Conservation (phyloP, 108 stramenopile genomes). For the Hondaea fermentalgiana region DNA sequence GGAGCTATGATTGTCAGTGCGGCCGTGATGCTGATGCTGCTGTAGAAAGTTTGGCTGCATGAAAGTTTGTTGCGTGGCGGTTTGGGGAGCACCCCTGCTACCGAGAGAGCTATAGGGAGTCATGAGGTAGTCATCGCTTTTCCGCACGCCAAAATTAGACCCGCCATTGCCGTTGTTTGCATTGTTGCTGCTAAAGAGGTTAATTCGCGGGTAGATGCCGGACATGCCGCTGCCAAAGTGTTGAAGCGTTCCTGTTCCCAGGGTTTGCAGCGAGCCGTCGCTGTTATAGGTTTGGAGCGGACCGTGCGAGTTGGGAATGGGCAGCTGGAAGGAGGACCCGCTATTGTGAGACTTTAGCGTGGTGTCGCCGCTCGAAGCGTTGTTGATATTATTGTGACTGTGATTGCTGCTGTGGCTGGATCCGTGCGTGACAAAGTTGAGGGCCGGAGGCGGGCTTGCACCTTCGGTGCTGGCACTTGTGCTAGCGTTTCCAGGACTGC, state of each 20-base stretch:
- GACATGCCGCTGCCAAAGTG: neutral
- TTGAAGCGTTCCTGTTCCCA: neutral
- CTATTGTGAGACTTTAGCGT: neutral
- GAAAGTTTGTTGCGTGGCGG: neutral
- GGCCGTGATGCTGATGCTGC: neutral
- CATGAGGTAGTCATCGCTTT: neutral
- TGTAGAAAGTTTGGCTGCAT: neutral
- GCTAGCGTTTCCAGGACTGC: neutral
- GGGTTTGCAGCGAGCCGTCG: neutral
- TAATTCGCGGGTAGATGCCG: neutral
- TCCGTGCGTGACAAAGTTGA: neutral
- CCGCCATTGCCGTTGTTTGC: too few species aligned
- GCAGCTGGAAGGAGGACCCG: neutral
- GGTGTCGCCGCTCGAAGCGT: neutral
- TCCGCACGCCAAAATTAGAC: neutral
- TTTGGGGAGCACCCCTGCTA: neutral
- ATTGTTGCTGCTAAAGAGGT: neutral
- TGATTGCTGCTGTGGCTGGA: neutral
- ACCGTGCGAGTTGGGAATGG: neutral
- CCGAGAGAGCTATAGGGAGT: neutral
- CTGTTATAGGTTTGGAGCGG: neutral
- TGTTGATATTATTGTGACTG: too few species aligned
- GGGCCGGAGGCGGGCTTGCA: neutral
- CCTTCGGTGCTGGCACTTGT: neutral
- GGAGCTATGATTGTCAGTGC: neutral